Conservation (phyloP, 176 grass and related monocot genomes). For the Bolboschoenus planiculmis region DNA sequence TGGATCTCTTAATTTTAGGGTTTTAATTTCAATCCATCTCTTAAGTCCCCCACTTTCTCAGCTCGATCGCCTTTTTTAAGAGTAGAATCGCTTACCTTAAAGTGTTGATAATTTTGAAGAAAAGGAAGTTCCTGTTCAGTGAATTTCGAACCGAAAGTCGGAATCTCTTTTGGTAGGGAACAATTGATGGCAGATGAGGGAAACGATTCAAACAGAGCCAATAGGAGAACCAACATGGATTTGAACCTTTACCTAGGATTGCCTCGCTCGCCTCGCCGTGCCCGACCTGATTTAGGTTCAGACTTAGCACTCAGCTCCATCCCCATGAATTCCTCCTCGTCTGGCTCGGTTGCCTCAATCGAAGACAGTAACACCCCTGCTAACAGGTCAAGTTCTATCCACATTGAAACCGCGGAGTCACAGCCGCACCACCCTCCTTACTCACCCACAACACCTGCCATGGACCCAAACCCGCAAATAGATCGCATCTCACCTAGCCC, state of each 20-base stretch:
- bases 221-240: constrained; percentile 77
- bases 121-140: background rate
- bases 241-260: constrained; percentile 96
- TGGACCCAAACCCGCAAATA: constrained; percentile 16
- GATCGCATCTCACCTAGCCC: background rate
- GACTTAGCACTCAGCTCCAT: constrained; percentile 79
- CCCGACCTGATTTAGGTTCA: constrained; percentile 77
- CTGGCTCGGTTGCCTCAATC: constrained; percentile 50
- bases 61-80: background rate
- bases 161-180: background rate
- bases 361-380: constrained; percentile 29
- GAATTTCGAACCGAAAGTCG: background rate
- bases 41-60: background rate
- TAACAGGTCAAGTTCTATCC: constrained; percentile 15
- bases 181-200: constrained; percentile 23
- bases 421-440: constrained; percentile 43
- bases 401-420: constrained; percentile 29
- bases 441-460: constrained; percentile 24
- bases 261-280: constrained; percentile 57
- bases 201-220: constrained; percentile 2
- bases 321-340: constrained; percentile 60
- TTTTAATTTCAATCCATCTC: background rate
- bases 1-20: background rate
- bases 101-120: background rate
- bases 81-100: background rate